These are phyloP conservation scores for Juncus inflexus DNA, from an alignment of 176 grass and related monocot species.

Conservation along the genomic window DNA sequence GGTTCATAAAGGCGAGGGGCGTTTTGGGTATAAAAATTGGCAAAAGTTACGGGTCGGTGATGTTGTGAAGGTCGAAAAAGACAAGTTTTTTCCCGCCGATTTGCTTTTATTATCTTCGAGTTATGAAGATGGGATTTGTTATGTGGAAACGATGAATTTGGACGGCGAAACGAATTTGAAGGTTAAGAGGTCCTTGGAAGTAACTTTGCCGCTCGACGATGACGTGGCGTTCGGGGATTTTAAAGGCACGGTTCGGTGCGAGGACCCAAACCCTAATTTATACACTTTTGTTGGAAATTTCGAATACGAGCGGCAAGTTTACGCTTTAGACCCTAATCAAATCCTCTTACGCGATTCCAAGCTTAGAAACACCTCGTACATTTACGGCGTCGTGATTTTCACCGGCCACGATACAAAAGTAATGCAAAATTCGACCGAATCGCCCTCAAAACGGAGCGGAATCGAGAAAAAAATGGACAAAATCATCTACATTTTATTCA, in stretches of 20 bases:
- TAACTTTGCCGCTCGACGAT: slow-evolving; percentile 67
- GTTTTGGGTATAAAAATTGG: slow-evolving; percentile 64
- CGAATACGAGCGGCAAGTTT: slow-evolving; percentile 83
- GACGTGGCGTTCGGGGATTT: slow-evolving; percentile 76
- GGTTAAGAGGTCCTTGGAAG: slow-evolving; percentile 91
- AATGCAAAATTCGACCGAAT: slow-evolving; percentile 92
- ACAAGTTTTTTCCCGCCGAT: slow-evolving; percentile 95
- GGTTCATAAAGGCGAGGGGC: slow-evolving; percentile 52
- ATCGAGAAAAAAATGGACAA: slow-evolving; percentile 97
- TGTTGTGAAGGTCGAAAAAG: slow-evolving; percentile 90
- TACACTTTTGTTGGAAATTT: slow-evolving; percentile 92
- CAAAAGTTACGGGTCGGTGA: slow-evolving; percentile 76
- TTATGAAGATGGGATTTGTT: slow-evolving; percentile 97
- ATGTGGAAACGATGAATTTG: slow-evolving; percentile 99
- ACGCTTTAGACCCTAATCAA: slow-evolving; percentile 71
- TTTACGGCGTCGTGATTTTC: slow-evolving; percentile 91
- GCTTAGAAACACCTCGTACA: slow-evolving; percentile 83
- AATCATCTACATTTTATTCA: slow-evolving; percentile 90
- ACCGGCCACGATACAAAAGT: slow-evolving; percentile 94
- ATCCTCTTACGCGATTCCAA: slow-evolving; percentile 97
- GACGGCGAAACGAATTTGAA: slow-evolving; percentile 96
- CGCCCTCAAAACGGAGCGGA: slow-evolving; percentile 89
- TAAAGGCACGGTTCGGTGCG: slow-evolving; percentile 60
- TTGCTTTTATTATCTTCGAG: slow-evolving; percentile 72
- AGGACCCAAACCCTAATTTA: slow-evolving; percentile 89